Conservation (phyloP, 2,329 filamentous ascomycete genomes). For the Pyrenochaeta sp. region DNA sequence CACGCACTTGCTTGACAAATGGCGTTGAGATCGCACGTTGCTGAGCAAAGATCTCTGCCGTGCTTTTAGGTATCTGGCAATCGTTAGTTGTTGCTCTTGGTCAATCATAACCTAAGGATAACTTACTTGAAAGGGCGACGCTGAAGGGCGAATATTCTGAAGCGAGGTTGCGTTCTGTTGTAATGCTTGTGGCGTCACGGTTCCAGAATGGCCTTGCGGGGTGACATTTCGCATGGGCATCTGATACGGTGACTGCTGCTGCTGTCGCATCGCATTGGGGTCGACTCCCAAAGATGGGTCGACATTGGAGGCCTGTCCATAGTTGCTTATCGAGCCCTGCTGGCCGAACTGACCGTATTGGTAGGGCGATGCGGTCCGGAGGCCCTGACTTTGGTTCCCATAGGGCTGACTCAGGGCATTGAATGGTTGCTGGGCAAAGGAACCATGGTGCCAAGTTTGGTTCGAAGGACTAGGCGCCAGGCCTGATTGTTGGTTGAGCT, state of each 20-base stretch:
- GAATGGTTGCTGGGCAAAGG: slow-evolving; percentile 39
- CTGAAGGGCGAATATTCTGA: slow-evolving; percentile 27
- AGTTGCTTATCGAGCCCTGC: slow-evolving; percentile 29
- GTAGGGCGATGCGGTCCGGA: slow-evolving; percentile 43
- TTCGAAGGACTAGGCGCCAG: slow-evolving; percentile 24
- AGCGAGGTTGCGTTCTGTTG: slow-evolving; percentile 31
- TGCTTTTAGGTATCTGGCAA: slow-evolving; percentile 35
- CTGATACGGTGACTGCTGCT: slow-evolving; percentile 44
- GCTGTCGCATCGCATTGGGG: slow-evolving; percentile 34
- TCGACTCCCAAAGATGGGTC: slow-evolving; percentile 40
- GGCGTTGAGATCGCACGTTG: slow-evolving; percentile 26
- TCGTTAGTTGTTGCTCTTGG: slow-evolving; percentile 17
- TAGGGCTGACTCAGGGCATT: slow-evolving; percentile 35
- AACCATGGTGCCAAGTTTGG: slow-evolving; percentile 39
- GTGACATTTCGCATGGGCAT: slow-evolving; percentile 33
- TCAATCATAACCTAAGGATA: neutral
- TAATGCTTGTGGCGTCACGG: slow-evolving; percentile 43
- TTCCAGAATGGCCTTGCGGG: slow-evolving; percentile 33
- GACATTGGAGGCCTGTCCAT: slow-evolving; percentile 36
- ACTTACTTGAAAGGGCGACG: slow-evolving; percentile 44
- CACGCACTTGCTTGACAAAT: slow-evolving; percentile 32
- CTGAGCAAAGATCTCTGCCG: slow-evolving; percentile 36
- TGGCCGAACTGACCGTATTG: slow-evolving; percentile 44
- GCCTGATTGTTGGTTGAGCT: slow-evolving; percentile 35
- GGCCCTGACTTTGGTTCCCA: slow-evolving; percentile 26